Percentiles rank a stretch among this genome's conserved stretches.
Evolutionary conservation across 139 green algal genomes (phyloP).

Genomic region (Mesostigma viride): DNA sequence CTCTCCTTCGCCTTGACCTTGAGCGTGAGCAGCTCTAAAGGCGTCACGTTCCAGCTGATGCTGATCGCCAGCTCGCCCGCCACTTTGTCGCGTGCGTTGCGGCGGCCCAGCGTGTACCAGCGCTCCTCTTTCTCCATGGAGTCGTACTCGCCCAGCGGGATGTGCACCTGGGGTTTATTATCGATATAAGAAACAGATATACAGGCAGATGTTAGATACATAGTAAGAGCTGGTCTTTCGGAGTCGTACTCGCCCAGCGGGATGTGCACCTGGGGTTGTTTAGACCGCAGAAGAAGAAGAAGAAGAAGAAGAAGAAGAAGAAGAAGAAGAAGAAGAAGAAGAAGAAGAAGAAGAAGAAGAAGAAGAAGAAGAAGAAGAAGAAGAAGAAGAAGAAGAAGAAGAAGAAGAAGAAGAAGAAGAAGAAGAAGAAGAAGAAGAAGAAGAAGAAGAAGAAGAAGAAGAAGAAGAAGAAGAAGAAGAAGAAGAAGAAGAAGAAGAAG

Average conservation of each 20-base stretch:
- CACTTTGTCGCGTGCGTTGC: conserved; percentile 1
- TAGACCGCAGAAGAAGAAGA: neutral
- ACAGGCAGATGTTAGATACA: no score
- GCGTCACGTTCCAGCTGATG: conserved; percentile 2
- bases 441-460: conserved; percentile 4
- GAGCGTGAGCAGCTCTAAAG: neutral
- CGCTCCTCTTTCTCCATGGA: neutral
- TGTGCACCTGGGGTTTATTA: conserved; percentile 12
- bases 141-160: conserved; percentile 6
- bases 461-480: neutral
- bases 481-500: no score
- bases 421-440: conserved; percentile 4
- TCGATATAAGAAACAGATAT: no score
- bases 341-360: neutral
- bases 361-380: no score
- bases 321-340: neutral
- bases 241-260: neutral
- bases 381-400: no score
- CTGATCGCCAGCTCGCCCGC: neutral
- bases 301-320: conserved; percentile 4
- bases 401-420: neutral
- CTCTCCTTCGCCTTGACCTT: neutral
- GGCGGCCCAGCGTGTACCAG: conserved; percentile 17
- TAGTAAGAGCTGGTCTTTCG: no score
- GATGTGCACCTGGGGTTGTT: conserved; percentile 14